These are phyloP conservation scores for Gardenia jasminoides DNA, from an alignment of 257 asterid species.

Conservation along the genomic window DNA sequence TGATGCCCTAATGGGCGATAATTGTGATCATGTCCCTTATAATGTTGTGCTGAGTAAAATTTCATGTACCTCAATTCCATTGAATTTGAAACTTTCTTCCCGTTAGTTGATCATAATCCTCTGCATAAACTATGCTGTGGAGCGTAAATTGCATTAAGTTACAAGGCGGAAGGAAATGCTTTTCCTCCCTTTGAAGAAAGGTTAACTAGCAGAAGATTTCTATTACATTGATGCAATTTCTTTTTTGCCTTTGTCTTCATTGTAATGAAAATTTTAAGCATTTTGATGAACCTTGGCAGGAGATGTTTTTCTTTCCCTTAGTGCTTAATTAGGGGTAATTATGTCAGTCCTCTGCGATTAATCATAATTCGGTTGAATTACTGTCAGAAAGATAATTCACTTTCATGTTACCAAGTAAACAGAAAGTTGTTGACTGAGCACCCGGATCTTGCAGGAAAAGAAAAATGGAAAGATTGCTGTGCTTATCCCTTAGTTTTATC, in stretches of 20 bases:
- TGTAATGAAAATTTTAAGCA: not conserved
- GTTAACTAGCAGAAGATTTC: not conserved
- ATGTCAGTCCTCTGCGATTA: not conserved
- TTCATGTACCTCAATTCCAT: not conserved
- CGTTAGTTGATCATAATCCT: not conserved
- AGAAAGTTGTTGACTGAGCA: too few relatives aligned
- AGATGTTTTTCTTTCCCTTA: not conserved
- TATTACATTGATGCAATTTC: not conserved
- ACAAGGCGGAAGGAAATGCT: not conserved
- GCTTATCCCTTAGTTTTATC: not conserved
- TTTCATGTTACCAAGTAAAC: not conserved
- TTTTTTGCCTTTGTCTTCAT: not conserved
- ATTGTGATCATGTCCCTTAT: not conserved
- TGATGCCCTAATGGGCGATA: not conserved
- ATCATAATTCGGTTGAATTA: not conserved
- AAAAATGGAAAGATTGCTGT: not conserved
- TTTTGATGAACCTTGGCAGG: not conserved
- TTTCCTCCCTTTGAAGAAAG: not conserved
- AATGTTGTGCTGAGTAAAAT: not conserved
- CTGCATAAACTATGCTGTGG: not conserved
- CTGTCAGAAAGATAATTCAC: not conserved
- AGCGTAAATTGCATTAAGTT: not conserved
- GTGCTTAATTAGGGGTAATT: not conserved
- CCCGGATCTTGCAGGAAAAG: too few relatives aligned
- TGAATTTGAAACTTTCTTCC: not conserved